Evolutionary conservation across 306 rosid genomes (phyloP).

Genomic region (Lablab purpureus): DNA sequence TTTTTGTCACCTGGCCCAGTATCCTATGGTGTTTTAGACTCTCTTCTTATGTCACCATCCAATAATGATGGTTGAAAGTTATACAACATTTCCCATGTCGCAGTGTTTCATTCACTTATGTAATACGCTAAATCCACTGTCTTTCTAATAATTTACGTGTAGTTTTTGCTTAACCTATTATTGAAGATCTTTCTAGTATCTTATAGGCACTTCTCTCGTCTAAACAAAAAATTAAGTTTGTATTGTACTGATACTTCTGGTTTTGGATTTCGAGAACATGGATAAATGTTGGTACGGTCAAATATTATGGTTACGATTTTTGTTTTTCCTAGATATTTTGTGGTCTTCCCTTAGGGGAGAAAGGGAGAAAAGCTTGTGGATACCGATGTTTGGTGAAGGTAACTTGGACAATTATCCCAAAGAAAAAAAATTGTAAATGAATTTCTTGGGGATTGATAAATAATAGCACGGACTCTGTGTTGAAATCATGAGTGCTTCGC

Average conservation of each 20-base stretch:
- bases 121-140: background rate
- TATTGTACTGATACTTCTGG: background rate
- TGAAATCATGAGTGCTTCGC: conserved; percentile 36
- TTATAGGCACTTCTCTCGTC: background rate
- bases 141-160: background rate
- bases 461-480: conserved; percentile 32
- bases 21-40: background rate
- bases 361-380: conserved; percentile 27
- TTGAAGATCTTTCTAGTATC: background rate
- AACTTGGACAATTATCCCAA: conserved; percentile 41
- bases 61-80: conserved; percentile 1
- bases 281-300: background rate
- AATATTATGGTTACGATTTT: background rate
- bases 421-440: background rate
- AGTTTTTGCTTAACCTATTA: background rate
- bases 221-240: background rate
- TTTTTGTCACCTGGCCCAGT: conserved; percentile 2
- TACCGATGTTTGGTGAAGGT: conserved; percentile 41
- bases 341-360: conserved; percentile 34
- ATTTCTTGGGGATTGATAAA: conserved; percentile 16
- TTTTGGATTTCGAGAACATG: background rate
- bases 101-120: background rate
- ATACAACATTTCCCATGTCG: background rate
- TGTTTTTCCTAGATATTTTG: conserved; percentile 34
- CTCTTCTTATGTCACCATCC: background rate